phyloP scores from a whole-genome alignment of 140 eudicot species.

The Ambrosia hybrid region DNA sequence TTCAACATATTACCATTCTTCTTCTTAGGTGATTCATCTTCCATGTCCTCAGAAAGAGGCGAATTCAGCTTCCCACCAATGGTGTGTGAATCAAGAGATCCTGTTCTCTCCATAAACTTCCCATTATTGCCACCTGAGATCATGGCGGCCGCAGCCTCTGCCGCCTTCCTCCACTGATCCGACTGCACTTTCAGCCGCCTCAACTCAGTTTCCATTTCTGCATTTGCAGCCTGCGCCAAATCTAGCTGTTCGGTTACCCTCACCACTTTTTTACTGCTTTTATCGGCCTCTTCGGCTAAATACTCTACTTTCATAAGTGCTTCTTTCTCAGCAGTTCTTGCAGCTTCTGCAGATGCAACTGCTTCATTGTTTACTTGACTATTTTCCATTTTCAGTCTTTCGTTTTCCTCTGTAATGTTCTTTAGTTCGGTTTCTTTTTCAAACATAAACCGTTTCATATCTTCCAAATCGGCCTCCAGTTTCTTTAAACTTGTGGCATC shows the following conservation, averaged over 20 bases:
- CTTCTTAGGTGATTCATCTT: constrained; percentile 81
- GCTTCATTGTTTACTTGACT: constrained; percentile 47
- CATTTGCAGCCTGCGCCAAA: constrained; percentile 80
- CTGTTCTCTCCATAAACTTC: constrained; percentile 67
- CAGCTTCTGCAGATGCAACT: constrained; percentile 48
- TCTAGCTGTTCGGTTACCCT: constrained; percentile 63
- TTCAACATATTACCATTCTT: constrained; percentile 84
- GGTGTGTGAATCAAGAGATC: constrained; percentile 65
- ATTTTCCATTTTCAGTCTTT: constrained; percentile 53
- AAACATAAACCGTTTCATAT: constrained; percentile 40
- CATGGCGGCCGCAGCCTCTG: constrained; percentile 95
- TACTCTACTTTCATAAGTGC: constrained; percentile 56
- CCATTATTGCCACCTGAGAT: constrained; percentile 63
- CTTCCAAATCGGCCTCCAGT: constrained; percentile 42
- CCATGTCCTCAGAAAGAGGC: constrained; percentile 68
- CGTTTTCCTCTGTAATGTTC: constrained; percentile 63
- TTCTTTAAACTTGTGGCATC: constrained; percentile 41
- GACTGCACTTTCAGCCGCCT: constrained; percentile 86
- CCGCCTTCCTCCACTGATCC: constrained; percentile 99
- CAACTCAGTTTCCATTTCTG: constrained; percentile 85
- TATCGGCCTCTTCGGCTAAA: constrained; percentile 82
- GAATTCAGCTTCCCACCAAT: constrained; percentile 70
- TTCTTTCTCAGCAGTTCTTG: constrained; percentile 62
- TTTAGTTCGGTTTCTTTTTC: constrained; percentile 55
- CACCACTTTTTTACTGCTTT: constrained; percentile 54